These are phyloP conservation scores for Niebla homalea DNA, from an alignment of 495 filamentous ascomycete species.

Conservation along the genomic window DNA sequence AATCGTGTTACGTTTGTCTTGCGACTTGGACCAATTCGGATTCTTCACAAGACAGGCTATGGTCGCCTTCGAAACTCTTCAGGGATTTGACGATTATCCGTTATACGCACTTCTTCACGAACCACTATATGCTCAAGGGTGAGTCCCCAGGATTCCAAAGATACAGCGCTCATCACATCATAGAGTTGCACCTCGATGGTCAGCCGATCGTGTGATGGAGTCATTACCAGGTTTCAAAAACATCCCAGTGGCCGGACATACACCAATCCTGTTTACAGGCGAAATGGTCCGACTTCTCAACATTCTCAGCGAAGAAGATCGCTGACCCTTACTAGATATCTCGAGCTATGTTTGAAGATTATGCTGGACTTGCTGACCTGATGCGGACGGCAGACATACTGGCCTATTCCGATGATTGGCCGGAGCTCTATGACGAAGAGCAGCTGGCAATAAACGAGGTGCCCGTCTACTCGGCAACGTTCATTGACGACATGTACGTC, in stretches of 20 bases:
- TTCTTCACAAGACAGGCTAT: conserved; percentile 60
- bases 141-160: conserved; percentile 6
- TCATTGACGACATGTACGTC: conserved; percentile 90
- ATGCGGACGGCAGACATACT: conserved; percentile 54
- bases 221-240: conserved; percentile 32
- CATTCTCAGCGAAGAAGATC: neutral
- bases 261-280: conserved; percentile 71
- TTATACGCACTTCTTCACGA: conserved; percentile 85
- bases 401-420: conserved; percentile 55
- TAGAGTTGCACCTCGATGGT: conserved; percentile 47
- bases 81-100: conserved; percentile 57
- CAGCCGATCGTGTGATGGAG: conserved; percentile 40
- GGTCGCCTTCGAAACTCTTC: conserved; percentile 46
- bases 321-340: conserved; percentile 38
- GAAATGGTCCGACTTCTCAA: conserved; percentile 52
- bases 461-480: conserved; percentile 79
- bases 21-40: conserved; percentile 59
- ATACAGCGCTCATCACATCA: conserved; percentile 13
- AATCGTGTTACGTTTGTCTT: conserved; percentile 50
- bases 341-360: conserved; percentile 66
- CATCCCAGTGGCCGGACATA: conserved; percentile 18
- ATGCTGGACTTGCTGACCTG: conserved; percentile 53
- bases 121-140: conserved; percentile 61
- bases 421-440: conserved; percentile 57
- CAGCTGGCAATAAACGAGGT: conserved; percentile 67